Percentiles rank a stretch among this genome's conserved stretches.
Conservation (phyloP, 495 filamentous ascomycete species). For the Trichoderma virens region DNA sequence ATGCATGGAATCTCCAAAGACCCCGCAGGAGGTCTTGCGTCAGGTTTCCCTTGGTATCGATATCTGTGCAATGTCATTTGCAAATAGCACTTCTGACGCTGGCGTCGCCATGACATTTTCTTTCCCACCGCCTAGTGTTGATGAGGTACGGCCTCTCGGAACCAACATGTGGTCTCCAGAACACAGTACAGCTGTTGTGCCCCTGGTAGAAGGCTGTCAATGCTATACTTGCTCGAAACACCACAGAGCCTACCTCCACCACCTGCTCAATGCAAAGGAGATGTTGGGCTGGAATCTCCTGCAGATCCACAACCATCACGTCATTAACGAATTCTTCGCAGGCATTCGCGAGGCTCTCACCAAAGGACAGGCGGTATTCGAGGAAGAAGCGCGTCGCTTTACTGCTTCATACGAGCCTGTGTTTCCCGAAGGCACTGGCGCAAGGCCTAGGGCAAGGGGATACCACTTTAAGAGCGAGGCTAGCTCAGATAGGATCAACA, state of each 20-base stretch:
- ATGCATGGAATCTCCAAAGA: slow-evolving; percentile 56
- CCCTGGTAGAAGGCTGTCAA: slow-evolving; percentile 52
- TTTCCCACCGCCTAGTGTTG: slow-evolving; percentile 39
- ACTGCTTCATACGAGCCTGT: slow-evolving; percentile 52
- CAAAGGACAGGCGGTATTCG: slow-evolving; percentile 55
- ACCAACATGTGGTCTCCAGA: slow-evolving; percentile 62
- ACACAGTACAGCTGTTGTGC: slow-evolving; percentile 49
- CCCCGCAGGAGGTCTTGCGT: slow-evolving; percentile 66
- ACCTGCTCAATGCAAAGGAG: slow-evolving; percentile 80
- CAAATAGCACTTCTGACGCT: slow-evolving; percentile 66
- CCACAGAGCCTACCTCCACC: slow-evolving; percentile 78
- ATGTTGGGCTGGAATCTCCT: slow-evolving; percentile 94
- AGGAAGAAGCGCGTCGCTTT: slow-evolving; percentile 51
- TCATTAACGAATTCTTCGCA: slow-evolving; percentile 66
- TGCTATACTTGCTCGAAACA: slow-evolving; percentile 85
- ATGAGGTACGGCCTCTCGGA: slow-evolving; percentile 47
- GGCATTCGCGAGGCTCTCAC: slow-evolving; percentile 45
- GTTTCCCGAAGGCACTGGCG: slow-evolving; percentile 64
- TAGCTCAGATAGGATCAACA: slow-evolving; percentile 60
- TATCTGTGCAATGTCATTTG: slow-evolving; percentile 66
- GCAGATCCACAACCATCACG: slow-evolving; percentile 79
- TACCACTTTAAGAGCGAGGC: slow-evolving; percentile 74
- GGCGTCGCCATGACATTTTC: slow-evolving; percentile 77
- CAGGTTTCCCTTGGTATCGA: slow-evolving; percentile 72
- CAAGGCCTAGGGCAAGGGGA: slow-evolving; percentile 74